These are phyloP conservation scores for Dendrobium officinale DNA, from an alignment of 106 monocot species.

Conservation along the genomic window DNA sequence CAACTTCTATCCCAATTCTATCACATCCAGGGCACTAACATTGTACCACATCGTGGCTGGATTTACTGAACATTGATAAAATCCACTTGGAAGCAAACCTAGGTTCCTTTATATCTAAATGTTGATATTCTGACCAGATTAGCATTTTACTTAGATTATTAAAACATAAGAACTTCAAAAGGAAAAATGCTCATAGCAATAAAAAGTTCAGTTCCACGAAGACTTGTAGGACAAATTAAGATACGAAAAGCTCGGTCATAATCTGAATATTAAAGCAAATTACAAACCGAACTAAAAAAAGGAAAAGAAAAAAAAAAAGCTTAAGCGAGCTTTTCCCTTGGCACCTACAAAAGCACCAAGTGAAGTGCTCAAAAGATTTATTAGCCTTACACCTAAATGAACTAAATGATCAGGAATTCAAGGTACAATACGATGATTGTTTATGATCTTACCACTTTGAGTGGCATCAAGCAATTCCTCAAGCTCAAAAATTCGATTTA, in stretches of 20 bases:
- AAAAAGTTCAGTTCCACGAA: not conserved
- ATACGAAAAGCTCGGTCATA: not conserved
- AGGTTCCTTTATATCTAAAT: too few species aligned
- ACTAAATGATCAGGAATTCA: not conserved
- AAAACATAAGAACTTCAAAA: not conserved
- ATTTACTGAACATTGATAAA: too few species aligned
- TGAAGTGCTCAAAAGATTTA: not conserved
- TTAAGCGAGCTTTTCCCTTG: not conserved
- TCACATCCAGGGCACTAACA: too few species aligned
- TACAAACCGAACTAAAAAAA: not conserved
- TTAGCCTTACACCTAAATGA: not conserved
- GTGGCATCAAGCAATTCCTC: constrained; percentile 88
- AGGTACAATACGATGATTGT: not conserved
- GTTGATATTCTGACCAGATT: too few species aligned
- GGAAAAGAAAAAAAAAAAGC: not conserved
- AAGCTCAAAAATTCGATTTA: constrained; percentile 91
- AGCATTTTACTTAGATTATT: not conserved
- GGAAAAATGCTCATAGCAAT: not conserved
- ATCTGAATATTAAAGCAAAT: not conserved
- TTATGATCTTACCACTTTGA: constrained; percentile 52
- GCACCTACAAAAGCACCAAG: not conserved
- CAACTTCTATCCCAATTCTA: too few species aligned
- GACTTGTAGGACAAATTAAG: not conserved
- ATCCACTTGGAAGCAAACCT: too few species aligned
- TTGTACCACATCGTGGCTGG: too few species aligned